A percentile compares a stretch with the other conserved stretches of the same genome.
These are phyloP conservation scores for Coemansia sp. DNA, from an alignment of 192 early-diverging fungal genomes.

Conservation along the genomic window DNA sequence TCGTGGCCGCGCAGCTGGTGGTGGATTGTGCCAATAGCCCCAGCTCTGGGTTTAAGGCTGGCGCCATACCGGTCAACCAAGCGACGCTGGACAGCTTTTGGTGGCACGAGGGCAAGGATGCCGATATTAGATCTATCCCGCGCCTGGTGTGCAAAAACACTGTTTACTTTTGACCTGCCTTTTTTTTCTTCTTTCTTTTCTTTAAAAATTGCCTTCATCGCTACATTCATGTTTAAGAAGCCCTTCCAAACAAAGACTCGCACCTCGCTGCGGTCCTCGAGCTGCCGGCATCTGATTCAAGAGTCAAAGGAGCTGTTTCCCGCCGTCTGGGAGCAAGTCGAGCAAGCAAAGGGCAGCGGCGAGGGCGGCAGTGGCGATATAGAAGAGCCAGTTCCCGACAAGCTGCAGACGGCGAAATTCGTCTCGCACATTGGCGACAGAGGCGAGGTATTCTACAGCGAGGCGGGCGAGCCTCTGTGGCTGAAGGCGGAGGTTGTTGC, in stretches of 20 bases:
- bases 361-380: conserved; percentile 15
- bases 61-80: conserved; percentile 47
- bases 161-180: conserved; percentile 63
- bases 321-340: conserved; percentile 17
- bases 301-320: conserved; percentile 63
- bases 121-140: conserved; percentile 58
- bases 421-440: conserved; percentile 64
- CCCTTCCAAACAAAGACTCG: conserved; percentile 71
- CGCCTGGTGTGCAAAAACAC: conserved; percentile 68
- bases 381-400: conserved; percentile 51
- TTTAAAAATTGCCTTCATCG: neutral
- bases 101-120: conserved; percentile 76
- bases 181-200: neutral
- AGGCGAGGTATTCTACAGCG: conserved; percentile 66
- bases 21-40: conserved; percentile 47
- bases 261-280: conserved; percentile 68
- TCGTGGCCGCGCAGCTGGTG: conserved; percentile 66
- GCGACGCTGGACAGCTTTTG: conserved; percentile 69
- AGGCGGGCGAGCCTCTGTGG: conserved; percentile 67
- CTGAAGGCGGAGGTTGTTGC: conserved; percentile 58
- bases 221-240: conserved; percentile 73
- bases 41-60: conserved; percentile 18
- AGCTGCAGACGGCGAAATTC: conserved; percentile 69
- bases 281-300: conserved; percentile 65
- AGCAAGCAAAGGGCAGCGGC: conserved; percentile 1